These are phyloP conservation scores for Daldinia grandis DNA, from an alignment of 495 filamentous ascomycete species.

Conservation along the genomic window DNA sequence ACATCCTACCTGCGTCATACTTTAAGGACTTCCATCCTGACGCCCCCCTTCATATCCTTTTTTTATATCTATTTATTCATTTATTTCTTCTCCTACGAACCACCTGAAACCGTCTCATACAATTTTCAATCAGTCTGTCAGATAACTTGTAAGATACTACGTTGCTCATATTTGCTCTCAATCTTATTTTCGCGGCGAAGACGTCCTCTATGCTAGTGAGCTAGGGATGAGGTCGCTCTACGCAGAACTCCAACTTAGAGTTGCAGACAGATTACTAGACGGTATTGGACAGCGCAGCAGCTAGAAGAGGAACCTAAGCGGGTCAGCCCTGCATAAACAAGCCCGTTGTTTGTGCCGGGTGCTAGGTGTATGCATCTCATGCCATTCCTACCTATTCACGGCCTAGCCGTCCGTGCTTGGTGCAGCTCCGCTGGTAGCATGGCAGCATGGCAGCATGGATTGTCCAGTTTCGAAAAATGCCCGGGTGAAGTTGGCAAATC, in stretches of 20 bases:
- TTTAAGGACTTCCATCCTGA: constrained; percentile 3
- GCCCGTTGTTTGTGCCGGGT: constrained; percentile 25
- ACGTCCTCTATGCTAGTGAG: constrained; percentile 28
- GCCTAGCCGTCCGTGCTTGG: constrained; percentile 15
- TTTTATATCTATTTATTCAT: constrained; percentile 8
- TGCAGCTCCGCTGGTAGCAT: constrained; percentile 23
- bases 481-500: constrained; percentile 37
- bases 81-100: constrained; percentile 6
- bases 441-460: constrained; percentile 35
- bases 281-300: constrained; percentile 23
- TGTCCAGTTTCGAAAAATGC: constrained; percentile 26
- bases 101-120: neutral
- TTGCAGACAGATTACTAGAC: constrained; percentile 20
- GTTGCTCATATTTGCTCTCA: constrained; percentile 7
- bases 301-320: constrained; percentile 19
- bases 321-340: constrained; percentile 33
- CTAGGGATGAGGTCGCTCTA: constrained; percentile 32
- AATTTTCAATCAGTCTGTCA: constrained; percentile 9
- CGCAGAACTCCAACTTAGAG: constrained; percentile 27
- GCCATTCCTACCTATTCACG: neutral
- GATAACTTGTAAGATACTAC: constrained; percentile 24
- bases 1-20: constrained; percentile 8
- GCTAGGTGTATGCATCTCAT: neutral
- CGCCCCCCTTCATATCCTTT: constrained; percentile 5
- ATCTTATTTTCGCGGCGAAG: constrained; percentile 16